Evolutionary conservation across 2,329 filamentous ascomycete genomes (phyloP).

Genomic region (Microcera coccophila): DNA sequence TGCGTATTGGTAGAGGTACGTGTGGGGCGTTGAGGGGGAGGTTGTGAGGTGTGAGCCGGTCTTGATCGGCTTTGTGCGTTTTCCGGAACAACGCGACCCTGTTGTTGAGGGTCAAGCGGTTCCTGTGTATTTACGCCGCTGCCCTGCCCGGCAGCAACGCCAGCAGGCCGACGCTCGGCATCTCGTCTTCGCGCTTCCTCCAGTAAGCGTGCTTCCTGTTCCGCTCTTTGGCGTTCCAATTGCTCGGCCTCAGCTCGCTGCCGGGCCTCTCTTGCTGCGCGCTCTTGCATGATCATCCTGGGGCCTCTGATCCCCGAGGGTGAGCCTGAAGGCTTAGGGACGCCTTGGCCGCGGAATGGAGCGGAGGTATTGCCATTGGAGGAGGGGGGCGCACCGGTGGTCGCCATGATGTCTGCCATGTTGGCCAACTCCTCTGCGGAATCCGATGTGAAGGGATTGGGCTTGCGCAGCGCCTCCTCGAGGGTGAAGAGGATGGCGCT

Average conservation of each 20-base stretch:
- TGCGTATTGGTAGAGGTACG: slow-evolving; percentile 12
- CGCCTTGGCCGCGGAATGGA: slow-evolving; percentile 43
- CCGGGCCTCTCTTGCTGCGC: slow-evolving; percentile 70
- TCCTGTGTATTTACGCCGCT: slow-evolving; percentile 29
- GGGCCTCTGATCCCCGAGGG: slow-evolving; percentile 73
- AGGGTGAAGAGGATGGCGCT: slow-evolving; percentile 89
- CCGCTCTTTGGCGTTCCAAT: slow-evolving; percentile 53
- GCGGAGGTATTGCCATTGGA: slow-evolving; percentile 50
- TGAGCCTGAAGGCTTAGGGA: slow-evolving; percentile 50
- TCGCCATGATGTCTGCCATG: slow-evolving; percentile 76
- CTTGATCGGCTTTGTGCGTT: slow-evolving; percentile 23
- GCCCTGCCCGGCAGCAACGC: slow-evolving; percentile 39
- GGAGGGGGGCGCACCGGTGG: slow-evolving; percentile 52
- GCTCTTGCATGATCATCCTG: slow-evolving; percentile 86
- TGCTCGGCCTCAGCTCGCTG: slow-evolving; percentile 65
- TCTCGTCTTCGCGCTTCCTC: slow-evolving; percentile 55
- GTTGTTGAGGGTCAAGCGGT: slow-evolving; percentile 33
- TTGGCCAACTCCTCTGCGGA: slow-evolving; percentile 81
- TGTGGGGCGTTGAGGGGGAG: slow-evolving; percentile 17
- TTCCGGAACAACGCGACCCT: slow-evolving; percentile 27
- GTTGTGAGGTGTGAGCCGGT: slow-evolving; percentile 27
- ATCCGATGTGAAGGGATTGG: slow-evolving; percentile 79
- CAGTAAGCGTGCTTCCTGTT: slow-evolving; percentile 51
- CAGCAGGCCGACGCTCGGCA: slow-evolving; percentile 58
- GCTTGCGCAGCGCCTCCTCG: slow-evolving; percentile 82